A percentile compares a stretch with the other conserved stretches of the same genome.
These are phyloP conservation scores for Aspergillus novoparasiticus DNA, from an alignment of 2,329 filamentous ascomycete genomes.

Conservation along the genomic window DNA sequence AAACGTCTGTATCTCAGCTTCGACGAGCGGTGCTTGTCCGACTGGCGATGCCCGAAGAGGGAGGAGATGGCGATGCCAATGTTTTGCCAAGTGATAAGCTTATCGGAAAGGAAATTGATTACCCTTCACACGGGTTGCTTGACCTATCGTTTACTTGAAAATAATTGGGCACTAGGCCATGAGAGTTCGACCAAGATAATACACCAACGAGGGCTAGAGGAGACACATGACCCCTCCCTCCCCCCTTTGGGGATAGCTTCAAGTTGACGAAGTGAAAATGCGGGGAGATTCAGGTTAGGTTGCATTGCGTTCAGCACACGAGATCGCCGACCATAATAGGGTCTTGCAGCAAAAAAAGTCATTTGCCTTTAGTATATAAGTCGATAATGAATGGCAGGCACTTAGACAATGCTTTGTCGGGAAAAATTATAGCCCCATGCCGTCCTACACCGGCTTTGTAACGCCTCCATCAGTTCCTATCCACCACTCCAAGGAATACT, in stretches of 20 bases:
- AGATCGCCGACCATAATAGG: neutral
- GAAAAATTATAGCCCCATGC: neutral
- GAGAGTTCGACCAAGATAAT: neutral
- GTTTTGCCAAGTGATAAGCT: slow-evolving; percentile 14
- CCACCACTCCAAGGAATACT: neutral
- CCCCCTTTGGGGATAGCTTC: neutral
- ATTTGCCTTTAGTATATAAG: no score
- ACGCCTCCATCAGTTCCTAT: neutral
- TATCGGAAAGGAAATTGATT: slow-evolving; percentile 1
- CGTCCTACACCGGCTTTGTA: neutral
- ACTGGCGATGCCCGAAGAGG: slow-evolving; percentile 4
- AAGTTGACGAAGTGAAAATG: neutral
- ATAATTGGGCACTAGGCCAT: neutral
- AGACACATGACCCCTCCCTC: neutral
- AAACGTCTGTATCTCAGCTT: neutral
- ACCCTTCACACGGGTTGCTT: neutral
- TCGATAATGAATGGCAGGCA: neutral
- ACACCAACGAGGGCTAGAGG: neutral
- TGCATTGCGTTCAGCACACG: neutral
- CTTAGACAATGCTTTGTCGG: neutral
- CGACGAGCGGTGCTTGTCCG: neutral
- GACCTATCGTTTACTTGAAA: neutral
- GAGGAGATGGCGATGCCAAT: slow-evolving; percentile 8
- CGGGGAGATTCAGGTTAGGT: neutral
- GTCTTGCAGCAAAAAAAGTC: no score